Percentiles rank a stretch among this genome's conserved stretches.
Conservation (phyloP, 306 rosid genomes). For the Aeschynomene evenia region DNA sequence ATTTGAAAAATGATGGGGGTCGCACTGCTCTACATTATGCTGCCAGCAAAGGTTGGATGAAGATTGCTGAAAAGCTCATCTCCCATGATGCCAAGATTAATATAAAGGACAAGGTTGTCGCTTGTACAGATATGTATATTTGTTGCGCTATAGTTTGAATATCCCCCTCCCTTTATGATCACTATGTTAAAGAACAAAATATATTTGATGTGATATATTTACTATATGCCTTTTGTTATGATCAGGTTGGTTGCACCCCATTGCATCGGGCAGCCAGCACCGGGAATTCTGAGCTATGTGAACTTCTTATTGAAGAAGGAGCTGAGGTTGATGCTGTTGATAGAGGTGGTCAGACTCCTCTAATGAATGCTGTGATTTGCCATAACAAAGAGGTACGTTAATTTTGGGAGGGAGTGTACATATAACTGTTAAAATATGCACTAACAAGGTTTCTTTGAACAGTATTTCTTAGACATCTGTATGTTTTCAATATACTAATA, state of each 20-base stretch:
- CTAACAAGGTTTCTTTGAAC: neutral
- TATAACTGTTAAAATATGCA: neutral
- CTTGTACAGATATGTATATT: conserved; percentile 21
- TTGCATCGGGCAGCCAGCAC: conserved; percentile 94
- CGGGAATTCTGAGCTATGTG: conserved; percentile 80
- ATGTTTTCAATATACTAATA: neutral
- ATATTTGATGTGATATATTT: too few species aligned
- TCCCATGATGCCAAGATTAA: conserved; percentile 74
- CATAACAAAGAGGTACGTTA: conserved; percentile 67
- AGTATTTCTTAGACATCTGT: neutral
- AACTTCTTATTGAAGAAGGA: conserved; percentile 87
- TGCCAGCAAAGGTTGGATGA: conserved; percentile 82
- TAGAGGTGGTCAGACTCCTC: conserved; percentile 77
- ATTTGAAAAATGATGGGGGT: conserved; percentile 70
- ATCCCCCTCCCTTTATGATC: neutral
- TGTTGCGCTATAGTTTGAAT: conserved; percentile 18
- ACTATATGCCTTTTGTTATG: conserved; percentile 6
- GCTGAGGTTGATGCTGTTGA: conserved; percentile 89
- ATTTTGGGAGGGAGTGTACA: neutral
- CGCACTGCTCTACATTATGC: conserved; percentile 94
- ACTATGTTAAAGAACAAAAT: conserved; percentile 20
- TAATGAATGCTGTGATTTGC: conserved; percentile 86
- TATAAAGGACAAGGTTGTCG: conserved; percentile 74
- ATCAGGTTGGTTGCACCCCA: conserved; percentile 90
- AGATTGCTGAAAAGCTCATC: conserved; percentile 73